phyloP scores from a whole-genome alignment of 768 basidiomycete genomes.

The Auriscalpium vulgare region DNA sequence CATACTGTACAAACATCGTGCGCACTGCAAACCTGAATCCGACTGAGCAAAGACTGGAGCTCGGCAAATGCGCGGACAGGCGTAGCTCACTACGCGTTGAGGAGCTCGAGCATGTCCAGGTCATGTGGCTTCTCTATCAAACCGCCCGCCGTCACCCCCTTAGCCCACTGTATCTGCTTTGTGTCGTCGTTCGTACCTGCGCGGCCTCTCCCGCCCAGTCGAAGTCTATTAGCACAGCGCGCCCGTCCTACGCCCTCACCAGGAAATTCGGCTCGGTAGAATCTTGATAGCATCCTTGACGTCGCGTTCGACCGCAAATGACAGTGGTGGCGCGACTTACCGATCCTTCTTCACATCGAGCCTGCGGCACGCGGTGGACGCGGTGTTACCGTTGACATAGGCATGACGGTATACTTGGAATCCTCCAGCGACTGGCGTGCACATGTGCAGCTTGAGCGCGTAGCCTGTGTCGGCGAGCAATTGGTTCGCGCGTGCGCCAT shows the following conservation, averaged over 20 bases:
- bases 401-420: conserved; percentile 13
- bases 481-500: conserved; percentile 4
- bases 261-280: conserved; percentile 9
- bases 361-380: background rate
- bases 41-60: too few relatives aligned
- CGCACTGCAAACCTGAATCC: too few relatives aligned
- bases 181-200: background rate
- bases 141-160: background rate
- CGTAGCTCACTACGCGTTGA: background rate
- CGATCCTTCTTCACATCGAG: background rate
- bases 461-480: conserved; percentile 3
- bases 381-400: background rate
- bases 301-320: background rate
- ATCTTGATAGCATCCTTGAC: conserved; percentile 4
- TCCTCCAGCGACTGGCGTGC: conserved; percentile 3
- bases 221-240: conserved; percentile 11
- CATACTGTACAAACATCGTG: too few relatives aligned
- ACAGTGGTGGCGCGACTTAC: background rate
- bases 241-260: background rate
- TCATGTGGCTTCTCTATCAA: conserved; percentile 10
- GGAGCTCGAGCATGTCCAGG: background rate
- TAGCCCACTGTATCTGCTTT: background rate
- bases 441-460: conserved; percentile 8
- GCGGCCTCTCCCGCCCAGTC: conserved; percentile 8
- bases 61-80: too few relatives aligned